Evolutionary conservation across 345 rosid species (phyloP).

Genomic region (Erysimum cheiranthoides): DNA sequence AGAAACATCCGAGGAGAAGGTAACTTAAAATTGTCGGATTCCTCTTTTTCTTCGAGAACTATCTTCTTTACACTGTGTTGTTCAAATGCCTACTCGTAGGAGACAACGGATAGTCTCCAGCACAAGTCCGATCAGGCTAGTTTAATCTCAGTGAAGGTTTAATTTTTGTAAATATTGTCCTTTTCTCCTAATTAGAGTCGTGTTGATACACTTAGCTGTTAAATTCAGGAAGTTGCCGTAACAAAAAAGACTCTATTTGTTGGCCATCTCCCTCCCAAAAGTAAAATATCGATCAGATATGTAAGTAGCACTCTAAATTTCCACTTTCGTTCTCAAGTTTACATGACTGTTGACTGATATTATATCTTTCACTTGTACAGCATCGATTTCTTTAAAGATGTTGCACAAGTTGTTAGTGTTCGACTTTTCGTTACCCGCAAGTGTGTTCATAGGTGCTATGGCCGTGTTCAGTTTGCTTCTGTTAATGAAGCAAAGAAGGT

Average conservation of each 20-base stretch:
- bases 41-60: no score
- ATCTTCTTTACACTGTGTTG: no score
- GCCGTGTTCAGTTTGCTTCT: background rate
- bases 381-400: background rate
- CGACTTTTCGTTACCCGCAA: background rate
- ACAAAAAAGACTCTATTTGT: background rate
- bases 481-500: background rate
- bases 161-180: no score
- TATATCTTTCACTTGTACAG: background rate
- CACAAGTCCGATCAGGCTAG: no score
- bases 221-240: background rate
- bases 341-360: background rate
- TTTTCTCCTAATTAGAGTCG: no score
- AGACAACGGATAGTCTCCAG: no score
- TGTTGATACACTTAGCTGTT: no score
- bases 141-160: no score
- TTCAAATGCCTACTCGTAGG: no score
- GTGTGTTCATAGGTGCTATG: background rate
- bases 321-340: background rate
- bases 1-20: no score
- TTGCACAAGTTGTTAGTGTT: background rate
- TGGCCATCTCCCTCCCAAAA: background rate
- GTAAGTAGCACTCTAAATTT: background rate
- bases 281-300: background rate
- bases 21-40: no score